A percentile compares a stretch with the other conserved stretches of the same genome.
Conservation (phyloP, 2,329 filamentous ascomycete species). For the Neonectria coccinea region DNA sequence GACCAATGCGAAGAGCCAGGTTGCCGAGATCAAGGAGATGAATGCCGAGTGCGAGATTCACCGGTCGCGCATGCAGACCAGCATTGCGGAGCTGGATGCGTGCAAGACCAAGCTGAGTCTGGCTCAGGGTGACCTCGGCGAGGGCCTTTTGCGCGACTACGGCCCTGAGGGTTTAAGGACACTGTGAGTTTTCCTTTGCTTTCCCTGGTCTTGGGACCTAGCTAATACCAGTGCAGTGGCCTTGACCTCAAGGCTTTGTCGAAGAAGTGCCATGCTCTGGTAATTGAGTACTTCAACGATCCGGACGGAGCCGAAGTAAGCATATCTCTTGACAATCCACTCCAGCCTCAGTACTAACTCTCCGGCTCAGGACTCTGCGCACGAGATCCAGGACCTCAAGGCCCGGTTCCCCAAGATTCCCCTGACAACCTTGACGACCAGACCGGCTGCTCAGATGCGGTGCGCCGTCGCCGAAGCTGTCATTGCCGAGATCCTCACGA, state of each 20-base stretch:
- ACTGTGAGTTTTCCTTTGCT: constrained; percentile 32
- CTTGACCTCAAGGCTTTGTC: constrained; percentile 40
- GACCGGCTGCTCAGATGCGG: constrained; percentile 42
- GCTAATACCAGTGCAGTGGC: constrained; percentile 35
- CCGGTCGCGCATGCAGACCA: constrained; percentile 39
- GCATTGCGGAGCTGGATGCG: constrained; percentile 31
- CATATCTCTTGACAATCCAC: background rate
- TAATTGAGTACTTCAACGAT: constrained; percentile 45
- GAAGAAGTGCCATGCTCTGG: constrained; percentile 42
- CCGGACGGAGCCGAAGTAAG: constrained; percentile 40
- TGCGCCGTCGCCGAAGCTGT: constrained; percentile 47
- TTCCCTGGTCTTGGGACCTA: background rate
- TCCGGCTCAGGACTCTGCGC: constrained; percentile 31
- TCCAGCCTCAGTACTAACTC: background rate
- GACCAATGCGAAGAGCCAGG: constrained; percentile 32
- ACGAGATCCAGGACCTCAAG: constrained; percentile 43
- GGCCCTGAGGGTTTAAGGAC: constrained; percentile 36
- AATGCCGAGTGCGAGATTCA: constrained; percentile 44
- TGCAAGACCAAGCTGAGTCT: constrained; percentile 38
- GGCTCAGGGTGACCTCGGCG: constrained; percentile 41
- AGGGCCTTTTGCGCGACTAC: constrained; percentile 38
- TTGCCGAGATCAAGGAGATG: constrained; percentile 43
- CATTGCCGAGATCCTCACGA: constrained; percentile 39
- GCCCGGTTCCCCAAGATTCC: constrained; percentile 41
- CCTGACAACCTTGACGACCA: constrained; percentile 38